A percentile compares a stretch with the other conserved stretches of the same genome.
Conservation (phyloP, 2,329 filamentous ascomycete genomes). For the Tolypocladium endophyticum region DNA sequence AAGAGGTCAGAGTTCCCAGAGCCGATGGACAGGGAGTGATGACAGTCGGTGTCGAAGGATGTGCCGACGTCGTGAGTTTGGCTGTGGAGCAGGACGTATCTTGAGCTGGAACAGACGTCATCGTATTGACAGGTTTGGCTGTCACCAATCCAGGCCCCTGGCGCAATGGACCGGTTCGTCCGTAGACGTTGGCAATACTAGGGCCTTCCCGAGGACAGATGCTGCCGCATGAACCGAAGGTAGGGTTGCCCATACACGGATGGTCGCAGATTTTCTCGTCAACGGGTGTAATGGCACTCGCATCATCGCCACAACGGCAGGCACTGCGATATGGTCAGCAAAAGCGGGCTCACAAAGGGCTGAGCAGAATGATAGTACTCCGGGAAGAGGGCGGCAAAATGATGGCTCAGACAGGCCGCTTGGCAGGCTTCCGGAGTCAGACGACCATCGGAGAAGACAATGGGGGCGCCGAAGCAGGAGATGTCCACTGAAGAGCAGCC, state of each 20-base stretch:
- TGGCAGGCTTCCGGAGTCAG: conserved; percentile 17
- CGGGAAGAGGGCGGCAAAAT: conserved; percentile 18
- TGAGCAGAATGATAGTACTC: conserved; percentile 11
- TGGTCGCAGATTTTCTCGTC: conserved; percentile 20
- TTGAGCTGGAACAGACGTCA: not conserved
- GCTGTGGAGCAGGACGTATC: conserved; percentile 1
- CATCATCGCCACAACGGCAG: conserved; percentile 24
- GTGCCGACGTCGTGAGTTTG: not conserved
- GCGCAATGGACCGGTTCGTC: conserved; percentile 5
- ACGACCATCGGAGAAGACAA: conserved; percentile 10
- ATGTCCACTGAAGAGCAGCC: conserved; percentile 17
- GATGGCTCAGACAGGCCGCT: conserved; percentile 15
- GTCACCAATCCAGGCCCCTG: not conserved
- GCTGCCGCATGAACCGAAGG: conserved; percentile 22
- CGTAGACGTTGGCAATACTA: conserved; percentile 21
- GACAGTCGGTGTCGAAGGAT: not conserved
- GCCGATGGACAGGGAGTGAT: conserved; percentile 6
- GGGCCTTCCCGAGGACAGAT: conserved; percentile 14
- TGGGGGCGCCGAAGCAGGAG: conserved; percentile 13
- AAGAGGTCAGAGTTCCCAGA: conserved; percentile 6
- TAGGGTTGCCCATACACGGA: conserved; percentile 16
- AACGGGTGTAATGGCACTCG: conserved; percentile 13
- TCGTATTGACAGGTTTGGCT: not conserved
- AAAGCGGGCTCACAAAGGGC: accelerated
- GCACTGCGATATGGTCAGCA: conserved; percentile 13